A percentile compares a stretch with the other conserved stretches of the same genome.
These are phyloP conservation scores for Kwoniella dejecticola DNA, from an alignment of 768 basidiomycete genomes.

Conservation along the genomic window DNA sequence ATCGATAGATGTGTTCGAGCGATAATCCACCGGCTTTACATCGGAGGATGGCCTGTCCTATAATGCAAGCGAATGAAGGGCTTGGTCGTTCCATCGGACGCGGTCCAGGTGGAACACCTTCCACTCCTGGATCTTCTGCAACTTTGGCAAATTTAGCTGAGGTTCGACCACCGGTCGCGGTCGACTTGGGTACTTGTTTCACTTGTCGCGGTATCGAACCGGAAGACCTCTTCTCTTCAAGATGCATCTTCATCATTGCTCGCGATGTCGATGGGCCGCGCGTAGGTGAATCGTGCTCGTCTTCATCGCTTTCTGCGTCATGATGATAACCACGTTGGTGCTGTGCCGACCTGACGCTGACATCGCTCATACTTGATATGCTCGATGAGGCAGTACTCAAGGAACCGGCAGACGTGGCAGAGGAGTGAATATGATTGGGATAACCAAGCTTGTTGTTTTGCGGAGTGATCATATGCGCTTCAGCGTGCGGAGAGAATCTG, in stretches of 20 bases:
- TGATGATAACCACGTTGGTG: constrained; percentile 15
- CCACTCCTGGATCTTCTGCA: constrained; percentile 49
- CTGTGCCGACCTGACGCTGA: constrained; percentile 8
- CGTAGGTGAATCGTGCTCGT: constrained; percentile 46
- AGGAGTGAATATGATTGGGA: constrained; percentile 27
- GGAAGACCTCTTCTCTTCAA: constrained; percentile 18
- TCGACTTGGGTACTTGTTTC: constrained; percentile 18
- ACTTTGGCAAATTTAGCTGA: constrained; percentile 46
- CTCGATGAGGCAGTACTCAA: constrained; percentile 26
- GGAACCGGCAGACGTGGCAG: constrained; percentile 31
- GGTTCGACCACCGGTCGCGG: constrained; percentile 31
- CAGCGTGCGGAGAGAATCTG: constrained; percentile 28
- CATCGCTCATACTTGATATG: constrained; percentile 23
- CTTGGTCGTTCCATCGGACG: constrained; percentile 79
- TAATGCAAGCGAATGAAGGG: constrained; percentile 89
- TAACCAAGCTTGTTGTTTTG: constrained; percentile 30
- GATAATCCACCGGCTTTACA: constrained; percentile 81
- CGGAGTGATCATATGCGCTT: constrained; percentile 37
- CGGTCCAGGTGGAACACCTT: constrained; percentile 73
- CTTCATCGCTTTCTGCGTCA: constrained; percentile 30
- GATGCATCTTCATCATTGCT: constrained; percentile 29
- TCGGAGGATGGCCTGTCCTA: constrained; percentile 90
- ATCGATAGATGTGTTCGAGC: constrained; percentile 93
- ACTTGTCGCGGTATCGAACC: neutral
- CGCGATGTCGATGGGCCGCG: constrained; percentile 25